Evolutionary conservation across 768 basidiomycete genomes (phyloP).

Genomic region (Paxillus rubicundulus): DNA sequence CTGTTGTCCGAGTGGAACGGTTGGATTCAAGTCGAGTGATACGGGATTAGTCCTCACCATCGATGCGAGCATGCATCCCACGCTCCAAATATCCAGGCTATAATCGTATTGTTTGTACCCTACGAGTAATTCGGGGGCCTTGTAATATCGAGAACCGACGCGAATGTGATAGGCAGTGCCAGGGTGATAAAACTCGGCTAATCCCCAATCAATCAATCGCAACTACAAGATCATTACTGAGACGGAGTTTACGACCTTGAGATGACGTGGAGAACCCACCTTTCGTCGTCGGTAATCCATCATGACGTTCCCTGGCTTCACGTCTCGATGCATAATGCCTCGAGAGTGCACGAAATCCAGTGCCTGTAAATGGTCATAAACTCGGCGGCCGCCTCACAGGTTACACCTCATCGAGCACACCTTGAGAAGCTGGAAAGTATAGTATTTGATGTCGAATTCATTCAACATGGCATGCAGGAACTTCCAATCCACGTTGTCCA

Average conservation of each 20-base stretch:
- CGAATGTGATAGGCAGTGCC: constrained; percentile 69
- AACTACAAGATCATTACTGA: constrained; percentile 33
- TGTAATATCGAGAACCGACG: constrained; percentile 71
- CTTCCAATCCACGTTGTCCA: constrained; percentile 69
- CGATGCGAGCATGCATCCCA: constrained; percentile 72
- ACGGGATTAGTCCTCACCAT: constrained; percentile 48
- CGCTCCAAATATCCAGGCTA: constrained; percentile 69
- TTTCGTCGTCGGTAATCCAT: constrained; percentile 62
- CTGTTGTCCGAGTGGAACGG: constrained; percentile 30
- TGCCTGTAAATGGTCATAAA: constrained; percentile 34
- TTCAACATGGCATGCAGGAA: constrained; percentile 53
- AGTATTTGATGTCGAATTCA: constrained; percentile 66
- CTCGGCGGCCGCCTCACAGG: neutral
- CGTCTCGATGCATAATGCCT: constrained; percentile 71
- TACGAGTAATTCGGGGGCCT: constrained; percentile 69
- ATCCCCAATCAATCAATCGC: constrained; percentile 70
- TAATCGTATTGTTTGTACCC: constrained; percentile 74
- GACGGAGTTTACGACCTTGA: neutral
- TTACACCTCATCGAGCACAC: constrained; percentile 19
- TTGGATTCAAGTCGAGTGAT: neutral
- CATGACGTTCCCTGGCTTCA: constrained; percentile 73
- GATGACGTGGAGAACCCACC: constrained; percentile 34
- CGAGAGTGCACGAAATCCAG: constrained; percentile 70
- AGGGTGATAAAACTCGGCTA: constrained; percentile 76
- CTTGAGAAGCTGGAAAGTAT: constrained; percentile 64